Evolutionary conservation across 169 alveolate species (phyloP).

Genomic region (Eimeria sp.): DNA sequence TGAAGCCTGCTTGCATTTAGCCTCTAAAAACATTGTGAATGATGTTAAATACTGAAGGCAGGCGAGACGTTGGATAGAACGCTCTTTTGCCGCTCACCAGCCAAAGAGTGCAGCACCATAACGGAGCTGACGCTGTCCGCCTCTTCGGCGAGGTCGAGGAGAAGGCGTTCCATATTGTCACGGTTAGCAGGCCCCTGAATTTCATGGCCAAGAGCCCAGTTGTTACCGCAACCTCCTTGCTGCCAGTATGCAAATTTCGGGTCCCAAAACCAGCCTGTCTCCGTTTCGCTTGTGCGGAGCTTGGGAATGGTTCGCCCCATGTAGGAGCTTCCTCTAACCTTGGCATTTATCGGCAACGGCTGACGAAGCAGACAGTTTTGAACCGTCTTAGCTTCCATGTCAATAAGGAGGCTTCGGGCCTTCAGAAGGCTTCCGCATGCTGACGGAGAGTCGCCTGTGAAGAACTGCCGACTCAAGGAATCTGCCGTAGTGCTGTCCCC

Average conservation of each 20-base stretch:
- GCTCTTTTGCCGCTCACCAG: conserved; percentile 22
- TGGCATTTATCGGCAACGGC: not conserved
- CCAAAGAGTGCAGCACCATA: conserved; percentile 46
- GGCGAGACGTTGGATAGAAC: not conserved
- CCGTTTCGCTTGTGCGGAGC: not conserved
- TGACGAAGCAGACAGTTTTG: conserved; percentile 58
- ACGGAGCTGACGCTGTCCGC: conserved; percentile 43
- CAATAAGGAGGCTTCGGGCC: conserved; percentile 56
- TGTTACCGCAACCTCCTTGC: conserved; percentile 75
- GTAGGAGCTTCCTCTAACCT: not conserved
- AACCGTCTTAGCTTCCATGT: conserved; percentile 72
- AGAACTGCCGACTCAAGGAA: conserved; percentile 21
- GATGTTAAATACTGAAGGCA: not conserved
- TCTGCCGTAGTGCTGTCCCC: conserved; percentile 18
- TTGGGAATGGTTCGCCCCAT: not conserved
- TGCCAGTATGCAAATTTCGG: conserved; percentile 59
- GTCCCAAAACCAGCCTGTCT: conserved; percentile 57
- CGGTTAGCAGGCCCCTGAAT: conserved; percentile 51
- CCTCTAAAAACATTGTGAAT: not conserved
- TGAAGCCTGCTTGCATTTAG: conserved; percentile 6
- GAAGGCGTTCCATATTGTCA: conserved; percentile 50
- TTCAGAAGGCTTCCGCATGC: not conserved
- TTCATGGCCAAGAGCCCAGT: conserved; percentile 70
- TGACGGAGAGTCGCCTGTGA: not conserved
- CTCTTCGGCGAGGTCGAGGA: conserved; percentile 42